Conservation (phyloP, 2,329 filamentous ascomycete genomes). For the Thermoascus crustaceus region DNA sequence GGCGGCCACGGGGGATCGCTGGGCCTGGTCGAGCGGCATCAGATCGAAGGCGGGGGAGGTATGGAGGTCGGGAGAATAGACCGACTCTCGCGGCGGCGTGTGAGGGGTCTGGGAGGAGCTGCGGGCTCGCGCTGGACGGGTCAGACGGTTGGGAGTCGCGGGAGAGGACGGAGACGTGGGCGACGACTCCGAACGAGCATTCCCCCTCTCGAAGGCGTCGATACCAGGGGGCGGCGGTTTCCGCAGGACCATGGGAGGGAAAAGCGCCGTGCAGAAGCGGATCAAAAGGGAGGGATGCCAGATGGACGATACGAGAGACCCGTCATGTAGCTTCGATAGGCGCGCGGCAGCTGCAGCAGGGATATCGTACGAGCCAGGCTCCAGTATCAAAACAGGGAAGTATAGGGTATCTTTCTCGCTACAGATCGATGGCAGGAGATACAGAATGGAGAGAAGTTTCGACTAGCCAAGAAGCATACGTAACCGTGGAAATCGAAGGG, state of each 20-base stretch:
- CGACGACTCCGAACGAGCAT: constrained; percentile 21
- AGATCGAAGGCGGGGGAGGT: constrained; percentile 31
- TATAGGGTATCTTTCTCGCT: no score
- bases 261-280: constrained; percentile 1
- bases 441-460: no score
- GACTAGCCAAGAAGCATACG: no score
- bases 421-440: no score
- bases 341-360: no score
- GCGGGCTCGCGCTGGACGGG: constrained; percentile 19
- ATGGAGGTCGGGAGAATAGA: constrained; percentile 31
- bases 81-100: constrained; percentile 21
- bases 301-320: neutral
- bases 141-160: constrained; percentile 19
- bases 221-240: constrained; percentile 31
- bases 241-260: constrained; percentile 31
- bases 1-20: constrained; percentile 25
- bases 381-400: no score
- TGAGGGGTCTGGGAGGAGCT: constrained; percentile 19
- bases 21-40: constrained; percentile 31
- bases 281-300: neutral
- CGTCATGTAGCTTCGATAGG: neutral
- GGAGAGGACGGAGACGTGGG: constrained; percentile 24
- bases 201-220: constrained; percentile 23
- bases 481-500: no score
- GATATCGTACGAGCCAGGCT: no score